phyloP scores from a whole-genome alignment of 495 filamentous ascomycete species.

The Trypethelium eluteriae region DNA sequence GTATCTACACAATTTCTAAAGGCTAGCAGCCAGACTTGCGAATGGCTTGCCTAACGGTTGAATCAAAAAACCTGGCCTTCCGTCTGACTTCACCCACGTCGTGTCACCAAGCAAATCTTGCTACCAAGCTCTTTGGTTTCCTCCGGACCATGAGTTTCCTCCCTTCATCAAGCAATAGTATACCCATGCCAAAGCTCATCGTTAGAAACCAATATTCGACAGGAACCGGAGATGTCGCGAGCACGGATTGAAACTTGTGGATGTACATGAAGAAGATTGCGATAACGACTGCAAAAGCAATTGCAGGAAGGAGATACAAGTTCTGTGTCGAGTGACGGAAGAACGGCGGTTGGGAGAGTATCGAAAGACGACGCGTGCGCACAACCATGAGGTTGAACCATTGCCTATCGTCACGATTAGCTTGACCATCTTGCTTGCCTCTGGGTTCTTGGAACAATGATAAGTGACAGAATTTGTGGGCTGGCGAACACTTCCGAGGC shows the following conservation, averaged over 20 bases:
- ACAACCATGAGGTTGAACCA: conserved; percentile 62
- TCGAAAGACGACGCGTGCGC: conserved; percentile 54
- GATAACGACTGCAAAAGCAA: conserved; percentile 54
- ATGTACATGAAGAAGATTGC: conserved; percentile 58
- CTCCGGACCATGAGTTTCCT: not conserved
- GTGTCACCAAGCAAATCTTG: not conserved
- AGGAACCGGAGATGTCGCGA: conserved; percentile 50
- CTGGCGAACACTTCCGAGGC: no score
- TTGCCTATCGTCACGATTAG: conserved; percentile 36
- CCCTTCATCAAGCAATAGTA: conserved; percentile 24
- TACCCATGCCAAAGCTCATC: conserved; percentile 51
- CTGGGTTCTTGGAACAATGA: not conserved
- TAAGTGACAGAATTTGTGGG: no score
- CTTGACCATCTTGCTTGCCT: conserved; percentile 23
- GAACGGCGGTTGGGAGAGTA: conserved; percentile 47
- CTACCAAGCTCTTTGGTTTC: not conserved
- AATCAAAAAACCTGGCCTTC: no score
- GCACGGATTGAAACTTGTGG: conserved; percentile 45
- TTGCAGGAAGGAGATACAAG: conserved; percentile 55
- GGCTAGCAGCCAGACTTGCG: no score
- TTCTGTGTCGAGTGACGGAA: conserved; percentile 42
- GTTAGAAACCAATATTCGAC: conserved; percentile 62
- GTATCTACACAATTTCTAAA: no score
- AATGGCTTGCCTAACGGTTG: no score
- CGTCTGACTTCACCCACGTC: no score